A percentile compares a stretch with the other conserved stretches of the same genome.
Evolutionary conservation across 345 rosid species (phyloP).

Genomic region (Populus nigra): DNA sequence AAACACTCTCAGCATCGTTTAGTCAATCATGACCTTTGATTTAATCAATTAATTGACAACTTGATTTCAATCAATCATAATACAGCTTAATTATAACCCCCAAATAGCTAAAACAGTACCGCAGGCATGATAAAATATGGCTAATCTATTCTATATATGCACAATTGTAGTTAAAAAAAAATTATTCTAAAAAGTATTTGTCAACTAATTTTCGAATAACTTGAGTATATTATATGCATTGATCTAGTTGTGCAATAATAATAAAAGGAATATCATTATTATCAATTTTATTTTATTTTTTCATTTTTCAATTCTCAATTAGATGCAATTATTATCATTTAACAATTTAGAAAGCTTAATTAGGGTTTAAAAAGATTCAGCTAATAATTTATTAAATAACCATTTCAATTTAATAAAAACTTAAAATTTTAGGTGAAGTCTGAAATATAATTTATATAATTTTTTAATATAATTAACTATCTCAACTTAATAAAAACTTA

Average conservation of each 20-base stretch:
- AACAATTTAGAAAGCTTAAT: background rate
- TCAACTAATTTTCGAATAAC: background rate
- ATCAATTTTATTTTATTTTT: no score
- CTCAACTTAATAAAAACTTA: no score
- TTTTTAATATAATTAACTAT: no score
- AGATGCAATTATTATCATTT: background rate
- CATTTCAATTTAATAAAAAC: no score
- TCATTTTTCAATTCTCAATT: background rate
- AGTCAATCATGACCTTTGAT: background rate
- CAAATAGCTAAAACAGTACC: background rate
- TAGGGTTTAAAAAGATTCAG: background rate
- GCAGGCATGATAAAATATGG: background rate
- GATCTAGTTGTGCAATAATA: background rate
- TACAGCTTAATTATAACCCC: background rate
- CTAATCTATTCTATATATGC: background rate
- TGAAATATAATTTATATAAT: no score
- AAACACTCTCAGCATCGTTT: background rate
- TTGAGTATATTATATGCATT: background rate
- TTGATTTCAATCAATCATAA: background rate
- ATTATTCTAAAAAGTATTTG: background rate
- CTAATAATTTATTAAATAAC: no score
- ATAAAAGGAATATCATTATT: background rate
- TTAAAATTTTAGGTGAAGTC: no score
- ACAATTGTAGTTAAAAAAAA: background rate
- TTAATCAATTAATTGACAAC: background rate